phyloP scores from a whole-genome alignment of 352 stramenopile species.

The Phytopythium oedochilum region DNA sequence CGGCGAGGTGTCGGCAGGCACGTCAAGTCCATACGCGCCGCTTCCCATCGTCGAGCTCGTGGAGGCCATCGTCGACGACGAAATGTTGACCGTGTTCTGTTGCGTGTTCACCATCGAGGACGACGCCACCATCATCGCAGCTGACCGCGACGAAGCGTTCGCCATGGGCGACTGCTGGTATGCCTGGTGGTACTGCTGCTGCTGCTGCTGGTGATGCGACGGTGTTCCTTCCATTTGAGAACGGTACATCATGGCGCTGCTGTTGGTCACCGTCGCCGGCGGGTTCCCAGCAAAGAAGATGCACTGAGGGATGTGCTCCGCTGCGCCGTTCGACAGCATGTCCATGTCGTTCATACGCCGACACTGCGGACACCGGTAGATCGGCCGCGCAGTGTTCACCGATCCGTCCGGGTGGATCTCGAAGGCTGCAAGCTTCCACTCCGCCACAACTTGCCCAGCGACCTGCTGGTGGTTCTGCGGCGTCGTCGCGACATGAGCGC shows the following conservation, averaged over 20 bases:
- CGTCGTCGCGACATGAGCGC: slow-evolving; percentile 7
- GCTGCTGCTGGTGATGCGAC: slow-evolving; percentile 28
- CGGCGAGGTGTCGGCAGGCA: slow-evolving; percentile 25
- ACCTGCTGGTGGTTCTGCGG: slow-evolving; percentile 22
- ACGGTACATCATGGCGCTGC: slow-evolving; percentile 34
- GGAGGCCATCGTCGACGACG: slow-evolving; percentile 9
- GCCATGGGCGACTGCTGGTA: slow-evolving; percentile 26
- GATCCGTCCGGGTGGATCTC: slow-evolving; percentile 72
- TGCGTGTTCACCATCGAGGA: slow-evolving; percentile 20
- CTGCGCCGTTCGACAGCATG: slow-evolving; percentile 49
- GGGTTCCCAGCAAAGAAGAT: slow-evolving; percentile 23
- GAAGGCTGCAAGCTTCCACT: slow-evolving; percentile 79
- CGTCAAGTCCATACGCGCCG: slow-evolving; percentile 3
- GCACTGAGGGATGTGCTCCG: slow-evolving; percentile 57
- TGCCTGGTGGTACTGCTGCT: slow-evolving; percentile 31
- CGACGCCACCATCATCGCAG: slow-evolving; percentile 11
- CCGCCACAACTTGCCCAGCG: slow-evolving; percentile 22
- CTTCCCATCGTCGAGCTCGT: neutral
- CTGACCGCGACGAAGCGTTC: neutral
- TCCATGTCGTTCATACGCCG: slow-evolving; percentile 64
- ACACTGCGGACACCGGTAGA: slow-evolving; percentile 75
- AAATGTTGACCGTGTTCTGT: slow-evolving; percentile 35
- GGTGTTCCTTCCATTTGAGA: slow-evolving; percentile 44
- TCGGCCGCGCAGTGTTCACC: slow-evolving; percentile 57
- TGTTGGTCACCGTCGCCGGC: neutral